phyloP scores from a whole-genome alignment of 768 basidiomycete species.

The Suillus subalutaceus region DNA sequence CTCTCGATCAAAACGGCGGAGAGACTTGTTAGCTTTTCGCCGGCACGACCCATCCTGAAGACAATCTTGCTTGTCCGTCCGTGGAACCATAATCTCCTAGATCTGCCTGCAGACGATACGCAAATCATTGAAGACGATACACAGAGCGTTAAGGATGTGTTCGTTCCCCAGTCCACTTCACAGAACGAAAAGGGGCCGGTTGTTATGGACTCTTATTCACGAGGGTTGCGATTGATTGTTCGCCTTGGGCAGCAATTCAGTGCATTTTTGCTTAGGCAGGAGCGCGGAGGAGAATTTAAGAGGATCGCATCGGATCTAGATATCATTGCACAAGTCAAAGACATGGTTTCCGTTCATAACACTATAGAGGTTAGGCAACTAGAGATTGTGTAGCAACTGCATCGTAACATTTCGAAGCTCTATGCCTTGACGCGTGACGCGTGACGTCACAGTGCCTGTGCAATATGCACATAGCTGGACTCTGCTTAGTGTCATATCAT shows the following conservation, averaged over 20 bases:
- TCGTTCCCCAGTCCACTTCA: background rate
- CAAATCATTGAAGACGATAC: background rate
- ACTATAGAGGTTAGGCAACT: background rate
- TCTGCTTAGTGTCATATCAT: no score
- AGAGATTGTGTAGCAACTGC: background rate
- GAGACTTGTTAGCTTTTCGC: background rate
- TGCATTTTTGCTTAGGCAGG: background rate
- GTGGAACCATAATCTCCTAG: background rate
- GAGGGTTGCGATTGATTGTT: background rate
- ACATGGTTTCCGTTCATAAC: background rate
- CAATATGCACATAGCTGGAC: no score
- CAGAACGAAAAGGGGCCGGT: background rate
- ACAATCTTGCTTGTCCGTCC: background rate
- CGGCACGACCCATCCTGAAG: background rate
- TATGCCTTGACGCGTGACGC: no score
- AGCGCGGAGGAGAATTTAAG: background rate
- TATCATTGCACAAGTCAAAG: background rate
- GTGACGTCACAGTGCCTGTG: no score
- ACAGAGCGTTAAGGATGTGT: background rate
- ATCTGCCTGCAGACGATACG: background rate
- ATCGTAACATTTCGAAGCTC: background rate
- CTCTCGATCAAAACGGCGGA: background rate
- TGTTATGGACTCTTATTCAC: background rate
- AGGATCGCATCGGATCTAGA: background rate
- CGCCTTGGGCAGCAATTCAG: background rate